phyloP scores from a whole-genome alignment of 495 filamentous ascomycete species.

The Aspergillus incahuasiensis region DNA sequence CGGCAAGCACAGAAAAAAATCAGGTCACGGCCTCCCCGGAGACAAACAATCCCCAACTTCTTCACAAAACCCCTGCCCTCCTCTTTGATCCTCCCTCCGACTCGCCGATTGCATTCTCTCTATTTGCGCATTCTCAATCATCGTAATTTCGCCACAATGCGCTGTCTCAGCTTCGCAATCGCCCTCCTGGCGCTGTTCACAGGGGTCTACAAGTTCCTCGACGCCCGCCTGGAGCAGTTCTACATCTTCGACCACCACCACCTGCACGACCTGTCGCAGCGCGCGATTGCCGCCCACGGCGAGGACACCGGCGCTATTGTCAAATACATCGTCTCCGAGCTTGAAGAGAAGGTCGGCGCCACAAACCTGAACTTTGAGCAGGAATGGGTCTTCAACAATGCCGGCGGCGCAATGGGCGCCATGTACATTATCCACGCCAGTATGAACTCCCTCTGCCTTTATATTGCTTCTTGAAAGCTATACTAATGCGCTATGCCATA shows the following conservation, averaged over 20 bases:
- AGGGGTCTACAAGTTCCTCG: constrained; percentile 57
- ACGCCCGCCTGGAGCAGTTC: constrained; percentile 65
- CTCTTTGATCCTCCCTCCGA: neutral
- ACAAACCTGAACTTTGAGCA: constrained; percentile 41
- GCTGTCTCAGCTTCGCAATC: constrained; percentile 51
- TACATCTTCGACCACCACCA: constrained; percentile 70
- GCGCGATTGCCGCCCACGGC: constrained; percentile 61
- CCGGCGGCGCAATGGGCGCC: constrained; percentile 79
- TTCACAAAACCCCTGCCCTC: neutral
- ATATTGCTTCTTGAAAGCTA: neutral
- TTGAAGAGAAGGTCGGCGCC: constrained; percentile 34
- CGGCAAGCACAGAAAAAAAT: constrained; percentile 9
- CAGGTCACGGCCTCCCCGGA: constrained; percentile 2
- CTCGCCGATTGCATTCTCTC: neutral
- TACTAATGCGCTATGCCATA: constrained; percentile 6
- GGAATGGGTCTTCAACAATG: constrained; percentile 59
- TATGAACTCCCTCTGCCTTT: constrained; percentile 31
- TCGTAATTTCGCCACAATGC: constrained; percentile 16
- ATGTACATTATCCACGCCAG: constrained; percentile 88
- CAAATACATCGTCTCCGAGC: constrained; percentile 52
- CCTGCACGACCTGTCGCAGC: constrained; percentile 62
- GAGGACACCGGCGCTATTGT: constrained; percentile 68
- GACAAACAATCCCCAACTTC: neutral
- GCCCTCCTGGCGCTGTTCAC: constrained; percentile 56
- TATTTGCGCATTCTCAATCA: constrained; percentile 4